Evolutionary conservation across 176 grass and related monocot species (phyloP), one percentile per base, ranked within the genome.

Genomic region (Hsuehochloa calcarea): DNA sequence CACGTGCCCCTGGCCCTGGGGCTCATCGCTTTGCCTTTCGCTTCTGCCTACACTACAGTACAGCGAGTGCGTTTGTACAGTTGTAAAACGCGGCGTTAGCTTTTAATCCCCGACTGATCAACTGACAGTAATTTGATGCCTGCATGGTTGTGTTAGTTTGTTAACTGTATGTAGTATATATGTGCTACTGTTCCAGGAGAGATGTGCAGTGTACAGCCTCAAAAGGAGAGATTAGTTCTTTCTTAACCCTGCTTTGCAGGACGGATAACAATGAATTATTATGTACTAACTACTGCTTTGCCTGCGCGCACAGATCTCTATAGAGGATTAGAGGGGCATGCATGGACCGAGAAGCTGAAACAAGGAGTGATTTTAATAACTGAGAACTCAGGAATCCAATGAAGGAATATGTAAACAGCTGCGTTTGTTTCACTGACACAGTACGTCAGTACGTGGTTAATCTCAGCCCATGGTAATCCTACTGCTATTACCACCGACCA

Each of bases 1-100:
- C 75, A 85, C 87, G 77, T 80, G 82, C 65, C 55, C 59, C 52
- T 13, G 25, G 31, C n/a, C n/a, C n/a, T n/a, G n/a, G 22, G 26
- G 0, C 70, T 26, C 43, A 5, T 49, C 46, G 26, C 25, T 31
- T 50, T 19, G 41, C 45, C 25, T 72, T n/a, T 71, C 8, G 38
- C 68, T 15, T 15, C 5, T 14, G 1, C 47, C 14, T 14, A 12
- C 3, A 10, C 47, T 2, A n/a, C 20, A 58, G 20, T 10, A 58
- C 25, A 6, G 11, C 7, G 40, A 9, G 70, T 50, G 35, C 44
- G 78, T 16, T 19, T 38, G 68, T 15, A 10, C 70, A 27, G 4
- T 50, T 72, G 25, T 19, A 22, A 27, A 5, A 40, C 51, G 39
- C 40, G 47, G 50, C 31, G 40, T 25, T 8, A 83, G 1, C 68